Conservation (phyloP, 2,329 filamentous ascomycete genomes). For the Corinectria fuckeliana region DNA sequence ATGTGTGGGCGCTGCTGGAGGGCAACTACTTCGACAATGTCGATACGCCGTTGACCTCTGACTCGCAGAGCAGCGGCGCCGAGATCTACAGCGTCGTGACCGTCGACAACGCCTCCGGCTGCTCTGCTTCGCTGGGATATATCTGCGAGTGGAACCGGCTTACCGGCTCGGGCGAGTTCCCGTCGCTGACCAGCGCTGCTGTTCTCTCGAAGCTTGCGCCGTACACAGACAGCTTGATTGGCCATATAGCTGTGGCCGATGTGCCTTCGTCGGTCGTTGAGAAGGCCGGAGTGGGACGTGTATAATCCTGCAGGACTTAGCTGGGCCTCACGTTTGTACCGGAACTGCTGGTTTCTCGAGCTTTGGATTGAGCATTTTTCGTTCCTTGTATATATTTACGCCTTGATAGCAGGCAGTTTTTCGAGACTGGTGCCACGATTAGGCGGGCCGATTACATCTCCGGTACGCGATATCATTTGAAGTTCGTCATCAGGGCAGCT, state of each 20-base stretch:
- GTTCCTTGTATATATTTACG: no score
- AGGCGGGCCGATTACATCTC: no score
- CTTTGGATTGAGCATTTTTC: no score
- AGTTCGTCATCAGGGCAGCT: no score
- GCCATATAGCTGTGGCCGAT: constrained; percentile 15
- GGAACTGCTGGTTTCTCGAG: background rate
- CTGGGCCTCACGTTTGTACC: background rate
- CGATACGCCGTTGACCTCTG: constrained; percentile 38
- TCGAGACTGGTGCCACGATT: no score
- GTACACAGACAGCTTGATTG: constrained; percentile 15
- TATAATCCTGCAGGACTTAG: background rate
- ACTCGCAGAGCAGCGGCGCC: constrained; percentile 21
- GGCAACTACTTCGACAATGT: constrained; percentile 65
- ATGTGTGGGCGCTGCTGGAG: constrained; percentile 57
- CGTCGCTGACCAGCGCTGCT: constrained; percentile 7
- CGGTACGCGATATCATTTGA: no score
- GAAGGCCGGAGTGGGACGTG: constrained; percentile 19
- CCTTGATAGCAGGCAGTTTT: no score
- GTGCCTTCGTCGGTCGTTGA: constrained; percentile 14
- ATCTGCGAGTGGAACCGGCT: constrained; percentile 15
- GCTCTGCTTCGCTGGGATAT: background rate
- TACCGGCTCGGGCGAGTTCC: constrained; percentile 11
- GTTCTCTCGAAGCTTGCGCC: constrained; percentile 13
- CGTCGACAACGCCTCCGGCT: constrained; percentile 27
- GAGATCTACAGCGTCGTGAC: constrained; percentile 36